These are phyloP conservation scores for Termitomyces sp. DNA, from an alignment of 768 basidiomycete genomes.

Conservation along the genomic window DNA sequence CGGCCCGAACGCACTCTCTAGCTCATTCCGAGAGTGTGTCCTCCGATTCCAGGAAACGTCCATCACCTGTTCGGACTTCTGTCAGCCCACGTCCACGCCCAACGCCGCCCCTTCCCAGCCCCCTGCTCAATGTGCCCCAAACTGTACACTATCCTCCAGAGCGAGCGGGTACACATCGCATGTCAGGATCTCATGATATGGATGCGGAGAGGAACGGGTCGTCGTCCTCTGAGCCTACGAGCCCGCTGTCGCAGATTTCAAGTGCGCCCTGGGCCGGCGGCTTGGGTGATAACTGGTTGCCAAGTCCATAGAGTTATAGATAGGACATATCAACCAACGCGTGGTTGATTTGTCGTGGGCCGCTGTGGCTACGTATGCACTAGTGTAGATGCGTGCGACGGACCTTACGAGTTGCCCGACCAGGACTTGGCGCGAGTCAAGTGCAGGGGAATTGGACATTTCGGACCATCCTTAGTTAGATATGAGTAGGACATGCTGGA, in stretches of 20 bases:
- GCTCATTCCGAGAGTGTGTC: constrained; percentile 49
- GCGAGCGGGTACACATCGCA: constrained; percentile 16
- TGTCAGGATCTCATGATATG: constrained; percentile 5
- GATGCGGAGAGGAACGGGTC: constrained; percentile 12
- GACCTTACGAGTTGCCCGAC: not conserved
- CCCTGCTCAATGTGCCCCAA: constrained; percentile 10
- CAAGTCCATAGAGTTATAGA: constrained; percentile 12
- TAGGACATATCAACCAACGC: not conserved
- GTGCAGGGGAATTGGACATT: not conserved
- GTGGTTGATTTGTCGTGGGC: not conserved
- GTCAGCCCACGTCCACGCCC: constrained; percentile 29
- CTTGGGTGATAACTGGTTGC: constrained; percentile 32
- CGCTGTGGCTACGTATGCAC: not conserved
- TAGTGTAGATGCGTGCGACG: not conserved
- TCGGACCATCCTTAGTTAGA: not conserved
- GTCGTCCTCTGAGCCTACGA: constrained; percentile 21
- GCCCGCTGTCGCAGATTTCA: constrained; percentile 17
- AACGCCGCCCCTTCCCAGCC: constrained; percentile 5
- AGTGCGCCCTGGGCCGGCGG: constrained; percentile 37
- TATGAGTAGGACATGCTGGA: not conserved
- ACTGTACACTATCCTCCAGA: constrained; percentile 14
- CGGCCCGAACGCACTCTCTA: constrained; percentile 29
- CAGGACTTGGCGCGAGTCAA: not conserved
- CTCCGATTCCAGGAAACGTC: constrained; percentile 40
- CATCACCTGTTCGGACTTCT: constrained; percentile 45